These are phyloP conservation scores for Clohesyomyces aquaticus DNA, from an alignment of 495 filamentous ascomycete species.

Conservation along the genomic window DNA sequence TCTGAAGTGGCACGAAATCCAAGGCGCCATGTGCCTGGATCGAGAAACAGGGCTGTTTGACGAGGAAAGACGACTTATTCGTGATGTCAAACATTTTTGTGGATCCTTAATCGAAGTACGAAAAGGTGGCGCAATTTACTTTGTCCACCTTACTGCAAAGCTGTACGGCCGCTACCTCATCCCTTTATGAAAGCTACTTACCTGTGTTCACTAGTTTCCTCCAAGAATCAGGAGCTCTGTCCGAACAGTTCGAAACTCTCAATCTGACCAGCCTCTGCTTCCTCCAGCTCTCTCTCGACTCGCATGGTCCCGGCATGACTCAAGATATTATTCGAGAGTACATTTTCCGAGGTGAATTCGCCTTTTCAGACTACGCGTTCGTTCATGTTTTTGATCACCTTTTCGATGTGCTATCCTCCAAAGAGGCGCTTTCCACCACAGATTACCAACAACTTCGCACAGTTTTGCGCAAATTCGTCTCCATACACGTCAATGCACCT, in stretches of 20 bases:
- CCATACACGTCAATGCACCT: background rate
- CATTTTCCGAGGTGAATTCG: background rate
- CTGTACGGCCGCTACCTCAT: too few relatives aligned
- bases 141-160: constrained; percentile 26
- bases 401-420: background rate
- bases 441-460: background rate
- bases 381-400: background rate
- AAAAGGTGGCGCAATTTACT: background rate
- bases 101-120: constrained; percentile 16
- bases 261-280: constrained; percentile 18
- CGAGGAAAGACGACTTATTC: background rate
- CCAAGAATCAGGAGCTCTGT: background rate
- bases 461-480: background rate
- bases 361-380: background rate
- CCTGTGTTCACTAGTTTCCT: background rate
- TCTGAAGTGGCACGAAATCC: constrained; percentile 55
- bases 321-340: constrained; percentile 8
- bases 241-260: constrained; percentile 10
- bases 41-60: constrained; percentile 39
- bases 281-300: constrained; percentile 7
- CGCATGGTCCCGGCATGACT: background rate
- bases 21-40: constrained; percentile 41
- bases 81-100: constrained; percentile 16
- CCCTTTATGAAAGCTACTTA: too few relatives aligned
- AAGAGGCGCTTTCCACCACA: background rate